Evolutionary conservation across 2,329 filamentous ascomycete genomes (phyloP).

Genomic region (Metarhizium robertsii): DNA sequence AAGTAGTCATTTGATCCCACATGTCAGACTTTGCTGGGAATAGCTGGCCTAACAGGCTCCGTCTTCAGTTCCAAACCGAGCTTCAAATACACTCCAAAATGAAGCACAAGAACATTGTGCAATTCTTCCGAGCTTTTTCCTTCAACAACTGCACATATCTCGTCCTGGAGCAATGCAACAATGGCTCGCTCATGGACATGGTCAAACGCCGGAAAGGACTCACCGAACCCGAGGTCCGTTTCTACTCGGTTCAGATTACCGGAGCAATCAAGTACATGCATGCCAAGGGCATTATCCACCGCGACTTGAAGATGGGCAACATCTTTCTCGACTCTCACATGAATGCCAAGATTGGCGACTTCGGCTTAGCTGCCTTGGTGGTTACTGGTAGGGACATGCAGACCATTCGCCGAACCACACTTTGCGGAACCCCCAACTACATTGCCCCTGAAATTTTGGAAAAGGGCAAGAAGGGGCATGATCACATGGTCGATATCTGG

Average conservation of each 20-base stretch:
- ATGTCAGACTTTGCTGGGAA: background rate
- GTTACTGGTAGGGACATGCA: conserved; percentile 87
- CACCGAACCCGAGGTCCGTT: conserved; percentile 87
- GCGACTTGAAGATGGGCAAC: conserved; percentile 96
- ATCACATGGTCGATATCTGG: conserved; percentile 98
- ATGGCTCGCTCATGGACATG: conserved; percentile 96
- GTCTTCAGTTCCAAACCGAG: conserved; percentile 60
- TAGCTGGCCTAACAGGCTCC: background rate
- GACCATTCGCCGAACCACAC: conserved; percentile 75
- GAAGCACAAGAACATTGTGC: conserved; percentile 89
- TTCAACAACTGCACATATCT: conserved; percentile 87
- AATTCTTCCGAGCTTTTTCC: conserved; percentile 89
- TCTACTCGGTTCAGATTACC: conserved; percentile 89
- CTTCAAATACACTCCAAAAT: conserved; percentile 98
- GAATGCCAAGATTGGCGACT: conserved; percentile 98
- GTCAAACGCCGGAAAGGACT: conserved; percentile 85
- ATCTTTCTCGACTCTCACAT: conserved; percentile 89
- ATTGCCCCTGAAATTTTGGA: conserved; percentile 95
- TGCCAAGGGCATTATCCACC: conserved; percentile 87
- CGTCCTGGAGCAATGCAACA: conserved; percentile 86
- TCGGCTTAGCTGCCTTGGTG: conserved; percentile 84
- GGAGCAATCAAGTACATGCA: conserved; percentile 98
- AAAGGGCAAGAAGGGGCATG: conserved; percentile 88
- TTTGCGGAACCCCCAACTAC: conserved; percentile 97
- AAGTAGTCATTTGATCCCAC: conserved; percentile 11